phyloP scores from a whole-genome alignment of 805 yeast species.

The Suhomyces xylopsoci region DNA sequence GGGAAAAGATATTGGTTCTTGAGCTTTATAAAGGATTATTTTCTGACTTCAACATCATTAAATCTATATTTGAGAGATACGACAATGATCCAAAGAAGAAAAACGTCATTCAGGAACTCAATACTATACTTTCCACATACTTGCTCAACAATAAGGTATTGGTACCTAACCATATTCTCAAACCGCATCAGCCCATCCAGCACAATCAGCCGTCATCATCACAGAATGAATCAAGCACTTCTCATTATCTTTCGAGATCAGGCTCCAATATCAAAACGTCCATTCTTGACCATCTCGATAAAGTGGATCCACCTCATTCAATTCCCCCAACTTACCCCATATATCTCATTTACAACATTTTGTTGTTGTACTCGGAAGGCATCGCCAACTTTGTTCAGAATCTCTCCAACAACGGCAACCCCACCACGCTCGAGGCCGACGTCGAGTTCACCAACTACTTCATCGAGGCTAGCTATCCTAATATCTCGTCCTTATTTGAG shows the following conservation, averaged over 20 bases:
- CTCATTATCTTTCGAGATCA: slow-evolving; percentile 33
- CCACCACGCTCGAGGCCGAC: slow-evolving; percentile 26
- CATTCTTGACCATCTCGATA: slow-evolving; percentile 76
- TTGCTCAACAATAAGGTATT: slow-evolving; percentile 19
- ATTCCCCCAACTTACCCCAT: slow-evolving; percentile 58
- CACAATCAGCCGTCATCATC: too few species aligned
- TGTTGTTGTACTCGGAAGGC: slow-evolving; percentile 64
- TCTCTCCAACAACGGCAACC: slow-evolving; percentile 28
- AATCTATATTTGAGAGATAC: slow-evolving; percentile 55
- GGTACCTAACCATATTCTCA: slow-evolving; percentile 15
- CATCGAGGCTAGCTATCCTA: slow-evolving; percentile 27
- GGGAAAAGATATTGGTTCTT: slow-evolving; percentile 74
- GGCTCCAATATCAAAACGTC: slow-evolving; percentile 50
- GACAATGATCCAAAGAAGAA: slow-evolving; percentile 57
- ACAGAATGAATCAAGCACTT: not conserved
- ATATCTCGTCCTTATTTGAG: slow-evolving; percentile 25
- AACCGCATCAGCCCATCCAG: slow-evolving; percentile 14
- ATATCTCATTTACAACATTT: slow-evolving; percentile 52
- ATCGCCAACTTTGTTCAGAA: slow-evolving; percentile 52
- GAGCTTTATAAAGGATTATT: slow-evolving; percentile 68
- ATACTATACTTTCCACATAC: slow-evolving; percentile 29
- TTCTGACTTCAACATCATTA: slow-evolving; percentile 51
- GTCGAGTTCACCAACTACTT: slow-evolving; percentile 35
- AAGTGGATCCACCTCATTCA: slow-evolving; percentile 66
- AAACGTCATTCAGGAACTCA: slow-evolving; percentile 55